Evolutionary conservation across 306 rosid species (phyloP), one percentile per base, ranked within the genome.

Genomic region (Vigna trinervia): DNA sequence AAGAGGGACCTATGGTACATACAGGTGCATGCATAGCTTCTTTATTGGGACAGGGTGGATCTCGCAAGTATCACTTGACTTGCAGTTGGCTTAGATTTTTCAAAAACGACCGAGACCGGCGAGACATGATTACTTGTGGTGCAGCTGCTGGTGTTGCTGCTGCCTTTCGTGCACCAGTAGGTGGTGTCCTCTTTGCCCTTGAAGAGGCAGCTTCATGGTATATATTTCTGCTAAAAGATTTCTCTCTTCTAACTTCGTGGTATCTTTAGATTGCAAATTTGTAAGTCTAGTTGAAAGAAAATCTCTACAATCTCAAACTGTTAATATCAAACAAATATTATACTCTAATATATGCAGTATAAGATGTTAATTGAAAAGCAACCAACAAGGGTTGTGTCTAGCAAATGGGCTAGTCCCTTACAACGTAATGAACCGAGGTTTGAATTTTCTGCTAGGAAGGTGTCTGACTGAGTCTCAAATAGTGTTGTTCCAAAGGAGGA

Each of bases 201-300:
- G 97, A 93, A 88, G 98, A 93, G 78, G 98, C 93, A 38, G 98
- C 98, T 93, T 88, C 98, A 71, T 93, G 98, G 98, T 93, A 77
- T 80, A 78, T 78, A 75, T 82, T 78, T 75, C 78, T 83, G 69
- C 65, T 73, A 30, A 72, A 62, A 54, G 14, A 26, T 70, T 41
- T 32, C 39, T 32, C 70, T 53, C 38, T 63, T 63, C 64, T 82
- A 30, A 62, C 28, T 46, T 71, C 73, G 36, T 54, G 76, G 28
- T 47, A 20, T 47, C 76, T 62, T 39, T 51, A 28, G 26, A 22
- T 67, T 58, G 57, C 61, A n/a, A 6, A 36, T 17, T 63, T 17
- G 46, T 54, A n/a, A 36, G 60, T 51, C 62, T 12, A 26, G 19
- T 12, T n/a, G 17, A 79, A 43, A 5, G 41, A 30, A 9, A 11